Conservation (phyloP, 2,329 filamentous ascomycete species). For the Botrytis aclada region DNA sequence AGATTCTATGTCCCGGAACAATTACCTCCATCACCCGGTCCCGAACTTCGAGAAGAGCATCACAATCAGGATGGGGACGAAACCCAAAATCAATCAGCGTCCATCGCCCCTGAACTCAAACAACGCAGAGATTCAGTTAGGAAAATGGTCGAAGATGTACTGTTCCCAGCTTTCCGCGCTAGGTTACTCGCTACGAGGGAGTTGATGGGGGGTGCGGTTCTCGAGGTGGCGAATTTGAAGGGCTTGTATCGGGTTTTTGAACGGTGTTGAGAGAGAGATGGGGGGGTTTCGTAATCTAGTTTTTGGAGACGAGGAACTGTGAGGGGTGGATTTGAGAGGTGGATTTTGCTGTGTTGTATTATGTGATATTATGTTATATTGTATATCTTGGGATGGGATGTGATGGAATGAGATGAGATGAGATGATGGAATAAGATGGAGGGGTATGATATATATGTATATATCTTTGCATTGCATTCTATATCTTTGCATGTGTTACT, state of each 20-base stretch:
- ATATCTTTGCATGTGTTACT: background rate
- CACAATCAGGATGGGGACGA: background rate
- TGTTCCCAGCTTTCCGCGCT: constrained; percentile 86
- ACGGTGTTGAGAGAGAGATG: constrained; percentile 66
- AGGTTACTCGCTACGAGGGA: constrained; percentile 77
- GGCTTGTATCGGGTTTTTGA: constrained; percentile 94
- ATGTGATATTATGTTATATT: too few relatives aligned
- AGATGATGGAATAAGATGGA: background rate
- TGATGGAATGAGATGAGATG: background rate
- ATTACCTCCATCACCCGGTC: constrained; percentile 54
- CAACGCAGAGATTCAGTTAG: constrained; percentile 65
- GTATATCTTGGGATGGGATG: background rate
- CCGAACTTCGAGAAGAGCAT: constrained; percentile 38
- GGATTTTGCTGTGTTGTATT: background rate
- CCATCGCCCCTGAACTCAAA: constrained; percentile 46
- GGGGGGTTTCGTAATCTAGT: background rate
- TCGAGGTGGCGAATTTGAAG: constrained; percentile 90
- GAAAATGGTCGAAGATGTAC: constrained; percentile 73
- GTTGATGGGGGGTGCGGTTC: constrained; percentile 68
- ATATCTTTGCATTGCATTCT: background rate
- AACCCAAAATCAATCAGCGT: constrained; percentile 32
- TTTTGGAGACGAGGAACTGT: too few relatives aligned
- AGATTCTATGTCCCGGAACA: constrained; percentile 88
- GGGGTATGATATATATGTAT: too few relatives aligned
- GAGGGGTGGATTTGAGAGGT: background rate